phyloP scores from a whole-genome alignment of 192 early-diverging fungal species.

The Diversispora eburnea region DNA sequence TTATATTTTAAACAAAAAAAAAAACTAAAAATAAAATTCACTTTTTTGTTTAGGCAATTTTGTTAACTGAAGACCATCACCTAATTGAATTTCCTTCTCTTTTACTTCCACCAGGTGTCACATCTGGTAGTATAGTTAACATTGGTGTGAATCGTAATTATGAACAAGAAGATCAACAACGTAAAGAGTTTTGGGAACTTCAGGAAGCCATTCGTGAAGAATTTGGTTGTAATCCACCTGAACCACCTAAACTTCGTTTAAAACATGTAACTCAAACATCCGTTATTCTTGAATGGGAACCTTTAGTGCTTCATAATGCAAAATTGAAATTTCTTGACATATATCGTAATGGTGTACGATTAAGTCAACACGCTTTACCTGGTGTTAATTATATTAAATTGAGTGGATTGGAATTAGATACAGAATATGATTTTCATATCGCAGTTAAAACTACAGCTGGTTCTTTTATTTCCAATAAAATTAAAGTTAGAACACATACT shows the following conservation, averaged over 20 bases:
- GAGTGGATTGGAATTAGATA: constrained; percentile 85
- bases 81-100: constrained; percentile 97
- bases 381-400: constrained; percentile 66
- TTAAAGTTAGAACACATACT: constrained; percentile 79
- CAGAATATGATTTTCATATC: constrained; percentile 86
- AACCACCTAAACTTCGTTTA: constrained; percentile 72
- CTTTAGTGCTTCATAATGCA: constrained; percentile 76
- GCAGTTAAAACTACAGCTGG: constrained; percentile 93
- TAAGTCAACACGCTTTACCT: constrained; percentile 57
- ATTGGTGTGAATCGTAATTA: constrained; percentile 89
- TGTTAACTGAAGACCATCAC: constrained; percentile 97
- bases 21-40: not conserved
- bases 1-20: not conserved
- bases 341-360: constrained; percentile 82
- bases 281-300: constrained; percentile 87
- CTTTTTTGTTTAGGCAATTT: constrained; percentile 55
- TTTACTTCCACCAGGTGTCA: constrained; percentile 89
- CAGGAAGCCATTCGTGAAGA: constrained; percentile 80
- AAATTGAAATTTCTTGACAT: constrained; percentile 85
- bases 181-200: constrained; percentile 74
- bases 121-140: constrained; percentile 93
- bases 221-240: constrained; percentile 77
- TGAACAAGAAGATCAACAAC: constrained; percentile 77
- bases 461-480: constrained; percentile 68
- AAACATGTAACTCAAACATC: constrained; percentile 83